phyloP scores from a whole-genome alignment of 2,329 filamentous ascomycete genomes.

The Niveomyces coronatus region DNA sequence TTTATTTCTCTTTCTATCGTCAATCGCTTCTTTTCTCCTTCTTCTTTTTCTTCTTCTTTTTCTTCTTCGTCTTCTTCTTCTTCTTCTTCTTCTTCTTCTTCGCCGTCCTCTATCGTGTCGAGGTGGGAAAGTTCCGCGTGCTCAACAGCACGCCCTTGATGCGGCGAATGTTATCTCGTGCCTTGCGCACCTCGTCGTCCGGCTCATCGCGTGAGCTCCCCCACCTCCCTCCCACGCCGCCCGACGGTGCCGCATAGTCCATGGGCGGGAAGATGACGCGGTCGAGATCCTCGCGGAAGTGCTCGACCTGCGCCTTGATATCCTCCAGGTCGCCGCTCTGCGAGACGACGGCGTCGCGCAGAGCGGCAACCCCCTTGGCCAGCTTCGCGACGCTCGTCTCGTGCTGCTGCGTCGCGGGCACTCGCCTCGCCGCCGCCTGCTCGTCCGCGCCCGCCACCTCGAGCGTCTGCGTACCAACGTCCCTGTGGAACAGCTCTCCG shows the following conservation, averaged over 20 bases:
- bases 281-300: conserved; percentile 57
- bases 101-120: conserved; percentile 22
- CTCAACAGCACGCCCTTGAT: conserved; percentile 72
- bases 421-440: conserved; percentile 1
- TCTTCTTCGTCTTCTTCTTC: not conserved
- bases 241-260: conserved; percentile 24
- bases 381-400: conserved; percentile 32
- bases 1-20: too few relatives aligned
- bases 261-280: conserved; percentile 38
- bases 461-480: conserved; percentile 70
- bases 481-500: conserved; percentile 70
- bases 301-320: conserved; percentile 41
- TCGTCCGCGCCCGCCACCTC: not conserved
- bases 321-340: conserved; percentile 41
- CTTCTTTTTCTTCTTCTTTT: not conserved
- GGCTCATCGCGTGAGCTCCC: conserved; percentile 41
- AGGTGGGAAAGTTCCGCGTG: conserved; percentile 59
- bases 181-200: conserved; percentile 60
- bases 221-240: too few relatives aligned
- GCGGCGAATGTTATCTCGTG: conserved; percentile 65
- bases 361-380: conserved; percentile 28
- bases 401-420: conserved; percentile 28
- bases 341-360: conserved; percentile 33
- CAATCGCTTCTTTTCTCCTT: too few relatives aligned
- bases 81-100: too few relatives aligned